Conservation (phyloP, 2,329 filamentous ascomycete species). For the Pseudopithomyces maydicus region DNA sequence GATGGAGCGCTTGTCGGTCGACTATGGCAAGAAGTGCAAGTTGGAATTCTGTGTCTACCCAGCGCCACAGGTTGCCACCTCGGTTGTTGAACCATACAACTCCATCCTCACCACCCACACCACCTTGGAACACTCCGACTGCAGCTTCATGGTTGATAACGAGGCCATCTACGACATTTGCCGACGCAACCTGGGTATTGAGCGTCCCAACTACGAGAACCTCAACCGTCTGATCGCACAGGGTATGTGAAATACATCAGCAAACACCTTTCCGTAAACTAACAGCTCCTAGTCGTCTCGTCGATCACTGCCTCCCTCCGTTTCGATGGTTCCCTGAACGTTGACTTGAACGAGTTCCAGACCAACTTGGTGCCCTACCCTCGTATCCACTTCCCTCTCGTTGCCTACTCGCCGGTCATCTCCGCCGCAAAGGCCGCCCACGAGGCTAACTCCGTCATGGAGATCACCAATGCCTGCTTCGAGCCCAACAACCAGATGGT, state of each 20-base stretch:
- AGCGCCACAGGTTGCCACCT: conserved; percentile 93
- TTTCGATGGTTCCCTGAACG: conserved; percentile 98
- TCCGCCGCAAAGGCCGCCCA: conserved; percentile 94
- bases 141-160: conserved; percentile 99
- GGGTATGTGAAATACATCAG: conserved; percentile 59
- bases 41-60: conserved; percentile 99
- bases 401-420: conserved; percentile 93
- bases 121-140: conserved; percentile 98
- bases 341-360: conserved; percentile 99
- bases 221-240: conserved; percentile 98
- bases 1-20: conserved; percentile 98
- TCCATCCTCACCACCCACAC: conserved; percentile 99
- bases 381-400: conserved; percentile 98
- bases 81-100: conserved; percentile 99
- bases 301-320: conserved; percentile 98
- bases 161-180: conserved; percentile 99
- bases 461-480: conserved; percentile 99
- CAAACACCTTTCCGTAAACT: conserved; percentile 20
- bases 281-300: conserved; percentile 74
- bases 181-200: conserved; percentile 94
- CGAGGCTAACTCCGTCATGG: conserved; percentile 96
- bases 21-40: conserved; percentile 99
- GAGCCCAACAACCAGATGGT: conserved; percentile 99
- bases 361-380: conserved; percentile 99
- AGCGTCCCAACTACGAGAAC: conserved; percentile 98